A percentile compares a stretch with the other conserved stretches of the same genome.
Evolutionary conservation across 169 alveolate species (phyloP).

Genomic region (Theileria annulata): DNA sequence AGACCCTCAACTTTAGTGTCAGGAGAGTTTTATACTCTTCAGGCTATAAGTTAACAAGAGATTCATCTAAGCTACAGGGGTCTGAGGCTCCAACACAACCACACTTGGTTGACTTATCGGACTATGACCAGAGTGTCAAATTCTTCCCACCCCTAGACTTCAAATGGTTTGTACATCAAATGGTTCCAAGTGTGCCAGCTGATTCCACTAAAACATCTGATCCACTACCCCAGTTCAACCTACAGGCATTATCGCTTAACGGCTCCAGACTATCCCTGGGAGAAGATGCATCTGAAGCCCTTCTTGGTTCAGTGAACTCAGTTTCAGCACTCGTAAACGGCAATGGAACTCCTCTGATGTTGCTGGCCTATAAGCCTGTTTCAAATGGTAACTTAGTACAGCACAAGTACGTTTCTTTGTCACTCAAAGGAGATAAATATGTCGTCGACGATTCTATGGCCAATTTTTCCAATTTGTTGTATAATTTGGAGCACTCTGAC

Average conservation of each 20-base stretch:
- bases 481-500: constrained; percentile 3
- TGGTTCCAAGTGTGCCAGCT: background rate
- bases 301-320: background rate
- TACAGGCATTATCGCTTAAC: background rate
- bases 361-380: background rate
- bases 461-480: background rate
- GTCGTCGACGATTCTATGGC: background rate
- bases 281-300: background rate
- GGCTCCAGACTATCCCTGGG: background rate
- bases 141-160: constrained; percentile 8
- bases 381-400: background rate
- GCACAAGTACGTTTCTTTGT: background rate
- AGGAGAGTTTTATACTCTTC: background rate
- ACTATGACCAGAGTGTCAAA: background rate
- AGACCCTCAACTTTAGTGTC: background rate
- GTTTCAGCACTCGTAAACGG: background rate
- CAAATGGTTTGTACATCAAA: constrained; percentile 4
- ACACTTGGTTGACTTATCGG: background rate
- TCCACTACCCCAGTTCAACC: constrained; percentile 7
- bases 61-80: background rate
- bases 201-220: background rate
- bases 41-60: constrained; percentile 3
- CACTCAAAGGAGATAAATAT: background rate
- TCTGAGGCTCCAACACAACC: background rate
- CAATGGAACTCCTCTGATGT: background rate